phyloP scores from a whole-genome alignment of 345 rosid species.

The Brassica nigra region DNA sequence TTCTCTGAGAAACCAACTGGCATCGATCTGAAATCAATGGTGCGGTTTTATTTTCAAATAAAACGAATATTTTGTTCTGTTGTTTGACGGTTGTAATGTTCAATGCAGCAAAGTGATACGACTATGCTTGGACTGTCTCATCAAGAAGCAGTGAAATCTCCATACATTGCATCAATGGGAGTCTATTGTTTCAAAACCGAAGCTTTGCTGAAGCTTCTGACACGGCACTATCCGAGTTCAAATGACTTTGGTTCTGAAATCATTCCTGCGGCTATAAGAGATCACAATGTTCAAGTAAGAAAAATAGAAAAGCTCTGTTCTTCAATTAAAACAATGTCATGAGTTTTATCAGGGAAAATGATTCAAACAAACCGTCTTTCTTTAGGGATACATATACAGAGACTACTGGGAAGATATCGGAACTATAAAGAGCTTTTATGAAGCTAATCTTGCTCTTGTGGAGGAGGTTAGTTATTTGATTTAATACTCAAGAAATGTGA shows the following conservation, averaged over 20 bases:
- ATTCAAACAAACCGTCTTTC: conserved; percentile 5
- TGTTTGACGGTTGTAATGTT: conserved; percentile 8
- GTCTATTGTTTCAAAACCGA: conserved; percentile 82
- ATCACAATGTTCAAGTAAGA: conserved; percentile 74
- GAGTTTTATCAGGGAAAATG: background rate
- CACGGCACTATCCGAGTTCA: conserved; percentile 71
- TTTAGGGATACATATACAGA: conserved; percentile 69
- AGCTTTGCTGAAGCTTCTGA: conserved; percentile 68
- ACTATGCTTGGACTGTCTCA: conserved; percentile 64
- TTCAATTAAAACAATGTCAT: background rate
- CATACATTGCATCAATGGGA: conserved; percentile 96
- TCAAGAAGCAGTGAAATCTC: conserved; percentile 61
- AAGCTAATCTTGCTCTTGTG: conserved; percentile 91
- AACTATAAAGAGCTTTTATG: conserved; percentile 82
- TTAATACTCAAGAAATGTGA: background rate
- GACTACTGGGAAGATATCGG: conserved; percentile 99
- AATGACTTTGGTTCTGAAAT: conserved; percentile 96
- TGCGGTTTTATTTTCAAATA: too few species aligned
- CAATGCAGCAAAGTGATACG: conserved; percentile 76
- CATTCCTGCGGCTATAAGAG: conserved; percentile 86
- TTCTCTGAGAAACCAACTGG: conserved; percentile 90
- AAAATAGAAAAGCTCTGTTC: background rate
- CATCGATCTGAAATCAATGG: conserved; percentile 74
- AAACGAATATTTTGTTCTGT: background rate
- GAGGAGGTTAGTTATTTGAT: conserved; percentile 62